phyloP scores from a whole-genome alignment of 2,329 filamentous ascomycete genomes.

The Ophiostoma sp. region DNA sequence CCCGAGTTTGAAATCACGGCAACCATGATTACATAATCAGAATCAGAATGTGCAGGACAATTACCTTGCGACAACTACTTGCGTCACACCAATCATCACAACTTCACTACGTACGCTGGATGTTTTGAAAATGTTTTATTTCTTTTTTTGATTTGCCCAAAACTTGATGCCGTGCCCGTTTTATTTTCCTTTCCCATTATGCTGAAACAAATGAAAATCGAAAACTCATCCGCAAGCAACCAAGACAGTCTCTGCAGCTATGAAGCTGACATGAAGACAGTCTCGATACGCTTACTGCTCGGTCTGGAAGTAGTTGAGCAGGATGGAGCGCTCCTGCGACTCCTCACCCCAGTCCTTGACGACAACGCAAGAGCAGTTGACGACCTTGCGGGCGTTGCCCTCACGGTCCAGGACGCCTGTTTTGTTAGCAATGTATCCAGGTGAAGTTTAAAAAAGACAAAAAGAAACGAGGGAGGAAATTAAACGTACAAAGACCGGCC shows the following conservation, averaged over 20 bases:
- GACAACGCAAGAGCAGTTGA: conserved; percentile 99
- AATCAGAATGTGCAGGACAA: too few relatives aligned
- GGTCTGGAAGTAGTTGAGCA: conserved; percentile 99
- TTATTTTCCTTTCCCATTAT: conserved; percentile 15
- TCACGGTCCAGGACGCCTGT: conserved; percentile 96
- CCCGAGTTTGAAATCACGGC: too few relatives aligned
- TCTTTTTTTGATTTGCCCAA: conserved; percentile 1
- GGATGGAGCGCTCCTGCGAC: conserved; percentile 95
- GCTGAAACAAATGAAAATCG: conserved; percentile 15
- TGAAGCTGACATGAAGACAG: not conserved
- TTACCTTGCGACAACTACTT: not conserved
- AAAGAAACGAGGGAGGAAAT: conserved; percentile 40
- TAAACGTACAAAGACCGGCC: conserved; percentile 84
- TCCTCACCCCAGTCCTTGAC: conserved; percentile 99
- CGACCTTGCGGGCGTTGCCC: conserved; percentile 98
- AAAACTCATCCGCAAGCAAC: conserved; percentile 12
- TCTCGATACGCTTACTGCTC: conserved; percentile 53
- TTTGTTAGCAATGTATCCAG: conserved; percentile 13
- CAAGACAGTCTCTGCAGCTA: not conserved
- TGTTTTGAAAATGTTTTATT: conserved; percentile 6
- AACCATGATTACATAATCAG: not conserved
- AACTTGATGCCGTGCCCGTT: conserved; percentile 15
- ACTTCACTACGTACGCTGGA: not conserved
- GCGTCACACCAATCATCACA: not conserved
- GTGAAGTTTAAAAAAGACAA: not conserved